Evolutionary conservation across 2,329 filamentous ascomycete genomes (phyloP), one percentile per base, ranked within the genome.

Genomic region (Calonectria pseudoreteaudii): DNA sequence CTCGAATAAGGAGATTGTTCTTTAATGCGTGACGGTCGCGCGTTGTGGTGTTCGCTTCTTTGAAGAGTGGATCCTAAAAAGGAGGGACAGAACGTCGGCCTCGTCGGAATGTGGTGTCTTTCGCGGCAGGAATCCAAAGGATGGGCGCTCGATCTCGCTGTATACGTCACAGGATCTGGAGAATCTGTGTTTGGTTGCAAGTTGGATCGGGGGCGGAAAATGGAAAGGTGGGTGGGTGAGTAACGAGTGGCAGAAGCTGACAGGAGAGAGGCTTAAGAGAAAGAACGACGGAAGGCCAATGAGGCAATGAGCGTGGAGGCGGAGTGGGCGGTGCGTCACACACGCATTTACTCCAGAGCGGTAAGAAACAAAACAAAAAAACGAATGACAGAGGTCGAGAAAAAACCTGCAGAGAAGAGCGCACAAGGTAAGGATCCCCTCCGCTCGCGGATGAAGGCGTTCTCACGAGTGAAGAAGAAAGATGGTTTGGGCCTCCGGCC

Each of bases 381-480:
- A 80, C 74, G 79, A 80, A 76, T 78, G 78, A 79, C 77, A 66
- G 62, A 64, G 68, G 49, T 76, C 56, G 56, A 62, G 76, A 72
- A 53, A 38, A 60, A 16, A 47, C n/a, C 44, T 20, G 53, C 23
- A 47, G 23, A 71, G 30, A 28, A 73, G 47, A 44, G 58, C 44
- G 30, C 50, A 41, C 58, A 76, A 78, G 64, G 77, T 80, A 77
- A 80, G 77, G 74, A 79, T 80, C 72, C 75, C 77, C 77, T 75
- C 76, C 70, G 78, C 70, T 75, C 67, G 73, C 70, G 74, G 71
- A 70, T 50, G 71, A 79, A 80, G 74, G 77, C 71, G 80, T 78
- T 79, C 70, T 80, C 76, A 71, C n/a, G 75, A 75, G 78, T 60
- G 68, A 77, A 76, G 74, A 77, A 73, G 68, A 77, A 75, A 77